phyloP scores from a whole-genome alignment of 2,329 filamentous ascomycete genomes.

The Arthrobotrys sinensis region DNA sequence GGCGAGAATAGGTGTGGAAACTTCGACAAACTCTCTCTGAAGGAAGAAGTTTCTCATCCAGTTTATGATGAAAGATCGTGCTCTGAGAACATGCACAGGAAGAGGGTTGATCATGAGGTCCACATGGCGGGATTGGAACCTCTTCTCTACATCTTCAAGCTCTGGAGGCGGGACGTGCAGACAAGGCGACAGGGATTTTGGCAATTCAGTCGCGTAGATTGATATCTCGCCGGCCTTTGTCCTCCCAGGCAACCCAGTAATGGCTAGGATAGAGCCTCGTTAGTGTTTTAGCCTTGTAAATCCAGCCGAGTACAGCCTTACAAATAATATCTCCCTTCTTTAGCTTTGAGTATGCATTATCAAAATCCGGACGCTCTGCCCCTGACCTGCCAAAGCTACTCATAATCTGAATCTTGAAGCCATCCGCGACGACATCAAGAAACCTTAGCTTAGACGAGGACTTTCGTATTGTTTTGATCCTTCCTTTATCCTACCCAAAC shows the following conservation, averaged over 20 bases:
- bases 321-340: constrained; percentile 84
- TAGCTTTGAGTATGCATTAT: constrained; percentile 19
- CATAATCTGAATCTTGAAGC: constrained; percentile 81
- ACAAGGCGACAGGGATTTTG: constrained; percentile 81
- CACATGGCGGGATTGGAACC: constrained; percentile 83
- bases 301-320: constrained; percentile 70
- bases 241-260: constrained; percentile 79
- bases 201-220: constrained; percentile 78
- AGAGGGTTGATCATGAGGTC: constrained; percentile 84
- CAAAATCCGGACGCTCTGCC: background rate
- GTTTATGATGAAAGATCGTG: constrained; percentile 82
- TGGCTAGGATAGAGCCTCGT: constrained; percentile 69
- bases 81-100: constrained; percentile 78
- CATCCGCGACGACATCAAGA: constrained; percentile 82
- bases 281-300: constrained; percentile 49
- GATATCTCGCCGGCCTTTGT: constrained; percentile 83
- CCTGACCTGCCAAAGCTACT: constrained; percentile 76
- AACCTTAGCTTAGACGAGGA: constrained; percentile 86
- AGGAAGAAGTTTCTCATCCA: constrained; percentile 82
- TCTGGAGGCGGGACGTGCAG: constrained; percentile 83
- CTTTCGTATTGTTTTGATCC: constrained; percentile 79
- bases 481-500: constrained; percentile 72
- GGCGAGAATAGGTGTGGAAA: constrained; percentile 90
- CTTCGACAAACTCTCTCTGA: constrained; percentile 82
- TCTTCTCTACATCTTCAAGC: constrained; percentile 79